Percentiles rank a stretch among this genome's conserved stretches.
phyloP scores from a whole-genome alignment of 371 early-diverging fungal species.

The Apophysomyces sp. region DNA sequence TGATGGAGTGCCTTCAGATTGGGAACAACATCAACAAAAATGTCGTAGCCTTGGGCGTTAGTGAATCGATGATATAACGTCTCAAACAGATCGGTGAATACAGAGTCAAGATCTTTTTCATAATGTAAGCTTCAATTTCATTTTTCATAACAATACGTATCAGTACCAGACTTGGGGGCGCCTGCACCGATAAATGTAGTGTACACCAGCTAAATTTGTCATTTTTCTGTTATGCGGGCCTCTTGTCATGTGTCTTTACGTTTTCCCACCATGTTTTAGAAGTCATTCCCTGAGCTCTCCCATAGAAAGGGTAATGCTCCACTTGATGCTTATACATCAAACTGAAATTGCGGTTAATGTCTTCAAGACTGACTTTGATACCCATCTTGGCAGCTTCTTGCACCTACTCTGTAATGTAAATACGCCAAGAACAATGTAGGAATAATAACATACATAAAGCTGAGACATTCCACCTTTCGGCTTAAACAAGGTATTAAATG shows the following conservation, averaged over 20 bases:
- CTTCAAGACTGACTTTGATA: slow-evolving; percentile 27
- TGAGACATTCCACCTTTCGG: slow-evolving; percentile 32
- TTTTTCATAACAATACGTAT: not conserved
- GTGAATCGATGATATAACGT: slow-evolving; percentile 38
- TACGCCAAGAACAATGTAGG: not conserved
- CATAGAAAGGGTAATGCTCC: slow-evolving; percentile 41
- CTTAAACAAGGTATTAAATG: slow-evolving; percentile 47
- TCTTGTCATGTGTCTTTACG: slow-evolving; percentile 5
- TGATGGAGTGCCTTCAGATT: slow-evolving; percentile 28
- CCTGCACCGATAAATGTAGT: slow-evolving; percentile 37
- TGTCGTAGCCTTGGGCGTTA: slow-evolving; percentile 39
- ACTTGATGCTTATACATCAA: slow-evolving; percentile 31
- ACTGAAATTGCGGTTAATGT: slow-evolving; percentile 36
- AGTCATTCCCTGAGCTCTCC: slow-evolving; percentile 32
- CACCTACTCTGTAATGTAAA: slow-evolving; percentile 18
- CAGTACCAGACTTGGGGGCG: slow-evolving; percentile 28
- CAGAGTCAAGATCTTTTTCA: slow-evolving; percentile 27
- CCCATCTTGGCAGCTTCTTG: slow-evolving; percentile 39
- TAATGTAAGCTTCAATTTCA: not conserved
- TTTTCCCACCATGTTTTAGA: slow-evolving; percentile 45
- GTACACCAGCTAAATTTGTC: slow-evolving; percentile 26
- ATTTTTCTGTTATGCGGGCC: not conserved
- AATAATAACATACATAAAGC: slow-evolving; percentile 22
- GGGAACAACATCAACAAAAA: slow-evolving; percentile 38
- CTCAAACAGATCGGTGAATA: slow-evolving; percentile 33